Evolutionary conservation across 768 basidiomycete genomes (phyloP), one percentile per base, ranked within the genome.

Genomic region (Macrolepiota fuliginosa): DNA sequence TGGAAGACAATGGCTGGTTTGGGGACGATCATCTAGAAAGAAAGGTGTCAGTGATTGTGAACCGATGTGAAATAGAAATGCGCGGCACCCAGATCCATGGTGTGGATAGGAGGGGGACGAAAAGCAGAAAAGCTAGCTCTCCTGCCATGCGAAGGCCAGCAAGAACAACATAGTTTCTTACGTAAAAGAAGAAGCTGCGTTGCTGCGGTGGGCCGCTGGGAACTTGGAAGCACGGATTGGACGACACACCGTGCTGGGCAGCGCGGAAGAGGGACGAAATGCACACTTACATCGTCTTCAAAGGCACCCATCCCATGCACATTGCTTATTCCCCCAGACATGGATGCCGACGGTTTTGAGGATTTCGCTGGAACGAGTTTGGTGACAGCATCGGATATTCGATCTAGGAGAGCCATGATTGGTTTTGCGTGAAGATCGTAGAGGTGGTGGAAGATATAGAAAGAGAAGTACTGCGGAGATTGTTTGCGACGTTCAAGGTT

Each of bases 1-100:
- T 91, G 86, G 70, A 88, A 87, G 58, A 92, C 80, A 70, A 94
- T 90, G 63, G 87, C 80, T 6, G 90, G 88, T 77, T 92, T 93
- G 24, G 91, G 88, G 50, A 94, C 85, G 67, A 94, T 93, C 90
- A 93, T 91, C 92, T 94, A 24, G 22, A 65, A 52, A 62, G 61
- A 61, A 63, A 35, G 54, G 54, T 46, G 49, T 50, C 57, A 47
- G 53, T 52, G 37, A 54, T 59, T 51, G 64, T 58, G 25, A 58
- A 63, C 64, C 35, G 67, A 58, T 53, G 53, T 45, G 51, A 63
- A 52, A 52, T 57, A 27, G 15, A 10, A 56, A 68, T 62, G 66
- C 65, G 58, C 19, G 27, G 36, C 68, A 91, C 89, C 88, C 87
- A 88, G 67, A 89, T 81, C 87, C 87, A 89, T 67, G 86, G 62